A percentile compares a stretch with the other conserved stretches of the same genome.
phyloP scores from a whole-genome alignment of 257 asterid genomes.

The Salvia splendens region DNA sequence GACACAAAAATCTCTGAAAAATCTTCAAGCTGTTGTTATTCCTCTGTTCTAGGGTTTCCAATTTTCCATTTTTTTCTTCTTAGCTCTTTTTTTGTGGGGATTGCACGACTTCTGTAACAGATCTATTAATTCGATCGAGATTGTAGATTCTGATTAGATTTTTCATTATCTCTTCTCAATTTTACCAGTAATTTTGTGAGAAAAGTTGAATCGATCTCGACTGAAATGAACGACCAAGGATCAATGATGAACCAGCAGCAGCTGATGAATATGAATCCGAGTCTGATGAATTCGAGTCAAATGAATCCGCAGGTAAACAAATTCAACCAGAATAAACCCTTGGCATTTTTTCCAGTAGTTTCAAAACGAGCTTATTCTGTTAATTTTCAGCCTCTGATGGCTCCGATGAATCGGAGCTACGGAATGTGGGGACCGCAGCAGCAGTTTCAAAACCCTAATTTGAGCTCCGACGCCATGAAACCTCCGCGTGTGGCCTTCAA shows the following conservation, averaged over 20 bases:
- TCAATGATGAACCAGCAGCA: conserved; percentile 59
- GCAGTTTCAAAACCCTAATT: conserved; percentile 62
- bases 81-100: not conserved
- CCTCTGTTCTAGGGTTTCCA: conserved; percentile 6
- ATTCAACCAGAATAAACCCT: conserved; percentile 19
- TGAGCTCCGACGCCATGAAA: conserved; percentile 38
- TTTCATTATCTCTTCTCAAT: not conserved
- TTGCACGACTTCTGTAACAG: not conserved
- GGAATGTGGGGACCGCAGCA: conserved; percentile 65
- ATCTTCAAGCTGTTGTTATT: conserved; percentile 5
- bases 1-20: conserved; percentile 1
- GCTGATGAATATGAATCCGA: conserved; percentile 47
- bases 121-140: not conserved
- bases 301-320: conserved; percentile 50
- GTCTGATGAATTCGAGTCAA: conserved; percentile 45
- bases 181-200: not conserved
- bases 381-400: conserved; percentile 42
- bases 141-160: not conserved
- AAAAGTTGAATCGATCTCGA: conserved; percentile 16
- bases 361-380: conserved; percentile 11
- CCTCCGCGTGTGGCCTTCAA: conserved; percentile 36
- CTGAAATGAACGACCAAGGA: conserved; percentile 61
- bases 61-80: conserved; percentile 3
- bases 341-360: not conserved
- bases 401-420: conserved; percentile 59